These are phyloP conservation scores for Eucalyptus erythrocorys DNA, from an alignment of 345 rosid genomes.

Conservation along the genomic window DNA sequence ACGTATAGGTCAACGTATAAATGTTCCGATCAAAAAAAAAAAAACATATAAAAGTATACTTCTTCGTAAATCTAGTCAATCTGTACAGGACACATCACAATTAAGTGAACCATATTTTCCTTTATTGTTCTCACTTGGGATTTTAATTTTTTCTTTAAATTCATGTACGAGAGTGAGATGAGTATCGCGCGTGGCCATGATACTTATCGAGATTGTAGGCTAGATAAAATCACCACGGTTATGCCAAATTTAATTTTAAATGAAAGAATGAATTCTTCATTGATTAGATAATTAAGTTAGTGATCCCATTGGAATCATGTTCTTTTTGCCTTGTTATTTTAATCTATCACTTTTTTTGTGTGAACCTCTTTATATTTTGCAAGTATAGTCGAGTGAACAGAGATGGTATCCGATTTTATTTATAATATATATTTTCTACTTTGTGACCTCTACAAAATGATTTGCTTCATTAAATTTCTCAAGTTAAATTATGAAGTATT, in stretches of 20 bases:
- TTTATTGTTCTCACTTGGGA: neutral
- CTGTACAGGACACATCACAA: neutral
- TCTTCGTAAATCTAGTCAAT: neutral
- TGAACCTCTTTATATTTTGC: neutral
- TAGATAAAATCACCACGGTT: neutral
- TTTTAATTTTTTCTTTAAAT: neutral
- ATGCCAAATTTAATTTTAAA: neutral
- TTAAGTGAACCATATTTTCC: neutral
- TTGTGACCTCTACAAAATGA: neutral
- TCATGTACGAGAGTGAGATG: neutral
- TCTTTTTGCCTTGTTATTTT: neutral
- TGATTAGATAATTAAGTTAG: neutral
- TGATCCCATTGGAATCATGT: neutral
- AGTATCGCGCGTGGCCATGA: fast-evolving
- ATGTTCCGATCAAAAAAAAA: too few relatives aligned
- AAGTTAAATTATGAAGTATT: neutral
- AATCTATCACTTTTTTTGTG: neutral
- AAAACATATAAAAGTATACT: neutral
- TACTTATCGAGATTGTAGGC: fast-evolving
- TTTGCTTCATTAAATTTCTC: neutral
- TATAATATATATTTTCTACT: neutral
- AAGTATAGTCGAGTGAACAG: neutral
- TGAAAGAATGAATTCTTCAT: neutral
- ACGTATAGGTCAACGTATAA: neutral
- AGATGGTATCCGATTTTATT: neutral